Conservation (phyloP, 2,329 filamentous ascomycete species). For the Nemania bipapillata region DNA sequence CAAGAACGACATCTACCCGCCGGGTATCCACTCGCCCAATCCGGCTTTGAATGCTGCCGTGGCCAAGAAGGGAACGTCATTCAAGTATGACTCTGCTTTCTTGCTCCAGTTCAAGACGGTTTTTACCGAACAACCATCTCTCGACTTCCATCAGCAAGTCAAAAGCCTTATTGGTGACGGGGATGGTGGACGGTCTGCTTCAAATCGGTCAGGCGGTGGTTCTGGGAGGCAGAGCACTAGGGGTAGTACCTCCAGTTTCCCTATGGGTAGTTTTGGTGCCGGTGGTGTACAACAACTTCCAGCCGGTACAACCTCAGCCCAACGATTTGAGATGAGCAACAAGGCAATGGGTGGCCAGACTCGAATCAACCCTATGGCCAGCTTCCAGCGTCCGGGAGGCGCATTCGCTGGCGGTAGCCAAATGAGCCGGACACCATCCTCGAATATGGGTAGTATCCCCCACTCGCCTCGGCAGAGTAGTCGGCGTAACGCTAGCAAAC, state of each 20-base stretch:
- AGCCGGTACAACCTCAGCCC: slow-evolving; percentile 78
- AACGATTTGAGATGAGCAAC: slow-evolving; percentile 76
- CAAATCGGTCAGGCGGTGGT: slow-evolving; percentile 68
- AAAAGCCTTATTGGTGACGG: slow-evolving; percentile 85
- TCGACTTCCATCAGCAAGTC: slow-evolving; percentile 93
- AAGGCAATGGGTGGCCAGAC: slow-evolving; percentile 60
- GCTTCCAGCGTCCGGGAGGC: slow-evolving; percentile 70
- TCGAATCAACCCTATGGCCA: slow-evolving; percentile 65
- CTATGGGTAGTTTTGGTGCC: slow-evolving; percentile 77
- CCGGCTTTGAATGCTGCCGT: slow-evolving; percentile 86
- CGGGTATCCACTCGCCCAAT: slow-evolving; percentile 87
- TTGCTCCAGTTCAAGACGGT: slow-evolving; percentile 95
- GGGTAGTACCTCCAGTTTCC: slow-evolving; percentile 62
- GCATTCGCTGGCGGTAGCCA: slow-evolving; percentile 70
- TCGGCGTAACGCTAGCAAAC: slow-evolving; percentile 73
- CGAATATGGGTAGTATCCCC: slow-evolving; percentile 68
- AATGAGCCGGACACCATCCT: slow-evolving; percentile 74
- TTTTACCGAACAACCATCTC: slow-evolving; percentile 94
- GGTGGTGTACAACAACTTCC: slow-evolving; percentile 63
- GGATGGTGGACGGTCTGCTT: slow-evolving; percentile 70
- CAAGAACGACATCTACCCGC: slow-evolving; percentile 81
- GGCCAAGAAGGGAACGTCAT: slow-evolving; percentile 80
- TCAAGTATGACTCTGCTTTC: slow-evolving; percentile 96
- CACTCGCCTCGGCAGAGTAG: slow-evolving; percentile 77
- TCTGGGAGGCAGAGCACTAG: slow-evolving; percentile 64